Base-by-base conservation (phyloP, 192 early-diverging fungal genomes). In the Chytriomyces sp. region DNA sequence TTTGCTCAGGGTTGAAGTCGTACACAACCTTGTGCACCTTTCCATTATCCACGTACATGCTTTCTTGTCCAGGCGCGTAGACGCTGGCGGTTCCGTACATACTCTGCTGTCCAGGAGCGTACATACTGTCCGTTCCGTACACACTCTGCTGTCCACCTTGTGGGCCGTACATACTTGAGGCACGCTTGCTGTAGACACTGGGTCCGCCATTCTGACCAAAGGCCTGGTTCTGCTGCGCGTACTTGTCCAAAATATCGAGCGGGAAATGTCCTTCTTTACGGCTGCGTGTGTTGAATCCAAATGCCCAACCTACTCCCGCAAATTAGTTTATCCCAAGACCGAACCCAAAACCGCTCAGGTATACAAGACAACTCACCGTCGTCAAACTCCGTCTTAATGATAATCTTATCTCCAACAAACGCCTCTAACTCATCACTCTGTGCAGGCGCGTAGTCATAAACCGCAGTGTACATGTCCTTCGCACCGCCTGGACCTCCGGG, bases 241-340 rank as follows among this genome's bases (percentile, higher is more conserved):
- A 62, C 38, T 38, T 62, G 26, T 62, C 60, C 7, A 62, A 36
- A 39, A 62, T 62, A 39, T 62, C 77, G 0, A 78, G 54, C 19
- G 77, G 77, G 64, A 78, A 78, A 30, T 40, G 44, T 3, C 77
- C 77, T 66, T 80, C 77, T 28, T 73, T 26, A 57, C 58, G 22
- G 32, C 77, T 79, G 19, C 52, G 58, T 6, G 56, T 19, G 39
- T 77, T 77, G 38, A 57, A 79, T 31, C 76, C 76, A 74, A 70
- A 72, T 52, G 71, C 77, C 77, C 77, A 79, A 30, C 40, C n/a
- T n/a, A n/a, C n/a, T n/a, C n/a, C n/a, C n/a, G n/a, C n/a, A n/a
- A n/a, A n/a, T n/a, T n/a, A n/a, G n/a, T n/a, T n/a, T n/a, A n/a
- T n/a, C n/a, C n/a, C n/a, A n/a, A n/a, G n/a, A n/a, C n/a, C n/a